phyloP scores from a whole-genome alignment of 176 grass and related monocot species.

The Hyparrhenia diplandra region DNA sequence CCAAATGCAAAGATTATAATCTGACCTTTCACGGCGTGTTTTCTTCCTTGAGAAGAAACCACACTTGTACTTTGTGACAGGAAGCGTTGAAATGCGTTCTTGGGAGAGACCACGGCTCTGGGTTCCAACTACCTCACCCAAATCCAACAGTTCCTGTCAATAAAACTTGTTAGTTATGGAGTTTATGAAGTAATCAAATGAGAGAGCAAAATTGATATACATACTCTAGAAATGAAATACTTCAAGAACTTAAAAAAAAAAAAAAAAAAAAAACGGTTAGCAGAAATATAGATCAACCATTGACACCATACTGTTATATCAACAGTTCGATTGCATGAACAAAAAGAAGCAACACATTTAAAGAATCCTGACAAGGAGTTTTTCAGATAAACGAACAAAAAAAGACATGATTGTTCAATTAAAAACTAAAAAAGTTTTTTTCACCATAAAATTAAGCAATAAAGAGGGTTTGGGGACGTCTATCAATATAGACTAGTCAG shows the following conservation, averaged over 20 bases:
- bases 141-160: conserved; percentile 86
- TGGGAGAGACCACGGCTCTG: conserved; percentile 86
- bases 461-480: background rate
- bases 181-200: background rate
- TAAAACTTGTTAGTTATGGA: conserved; percentile 20
- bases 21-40: conserved; percentile 62
- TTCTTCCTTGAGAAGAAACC: conserved; percentile 90
- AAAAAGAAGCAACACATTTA: background rate
- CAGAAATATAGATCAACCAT: background rate
- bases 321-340: conserved; percentile 3
- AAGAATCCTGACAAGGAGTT: background rate
- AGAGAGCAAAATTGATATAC: conserved; percentile 1
- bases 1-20: too few species aligned
- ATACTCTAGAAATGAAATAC: background rate
- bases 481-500: background rate
- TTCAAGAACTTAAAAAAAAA: background rate
- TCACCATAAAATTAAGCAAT: background rate
- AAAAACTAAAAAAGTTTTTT: background rate
- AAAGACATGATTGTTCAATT: background rate
- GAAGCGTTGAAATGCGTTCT: conserved; percentile 83
- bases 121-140: conserved; percentile 91
- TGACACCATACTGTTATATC: background rate
- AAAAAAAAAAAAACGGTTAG: background rate
- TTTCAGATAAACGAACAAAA: conserved; percentile 1
- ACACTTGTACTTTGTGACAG: conserved; percentile 87